A percentile compares a stretch with the other conserved stretches of the same genome.
phyloP scores from a whole-genome alignment of 179 eudicot species.

The Patellifolia procumbens region DNA sequence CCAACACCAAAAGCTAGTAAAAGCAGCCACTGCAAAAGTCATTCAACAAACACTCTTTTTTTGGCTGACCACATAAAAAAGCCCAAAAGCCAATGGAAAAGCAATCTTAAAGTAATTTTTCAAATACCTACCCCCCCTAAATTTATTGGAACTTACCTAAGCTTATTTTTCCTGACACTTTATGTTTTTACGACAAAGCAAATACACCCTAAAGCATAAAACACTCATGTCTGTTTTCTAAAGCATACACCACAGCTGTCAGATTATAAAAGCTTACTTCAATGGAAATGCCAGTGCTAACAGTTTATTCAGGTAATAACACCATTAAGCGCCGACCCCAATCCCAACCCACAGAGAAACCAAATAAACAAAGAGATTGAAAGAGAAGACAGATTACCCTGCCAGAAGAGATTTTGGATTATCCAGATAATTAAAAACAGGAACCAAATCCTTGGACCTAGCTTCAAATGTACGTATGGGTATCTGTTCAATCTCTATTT shows the following conservation, averaged over 20 bases:
- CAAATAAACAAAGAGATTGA: not conserved
- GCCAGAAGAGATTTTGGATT: constrained; percentile 45
- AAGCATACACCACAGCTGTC: not conserved
- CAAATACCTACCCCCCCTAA: no score
- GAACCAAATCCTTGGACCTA: constrained; percentile 62
- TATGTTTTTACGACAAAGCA: no score
- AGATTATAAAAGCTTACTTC: not conserved
- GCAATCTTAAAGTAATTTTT: no score
- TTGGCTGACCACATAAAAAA: no score
- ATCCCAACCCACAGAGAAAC: not conserved
- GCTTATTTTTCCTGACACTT: no score
- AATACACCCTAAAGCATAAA: no score
- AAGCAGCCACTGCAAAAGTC: no score
- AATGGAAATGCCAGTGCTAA: not conserved
- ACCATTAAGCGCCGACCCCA: not conserved
- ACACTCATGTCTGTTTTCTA: not conserved
- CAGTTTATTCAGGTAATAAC: not conserved
- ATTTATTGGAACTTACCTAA: no score
- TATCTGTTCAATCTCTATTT: constrained; percentile 68
- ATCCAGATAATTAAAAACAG: constrained; percentile 59
- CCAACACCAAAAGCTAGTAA: no score
- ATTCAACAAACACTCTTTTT: no score
- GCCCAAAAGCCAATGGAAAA: no score
- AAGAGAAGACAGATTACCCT: constrained; percentile 38
- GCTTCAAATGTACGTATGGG: constrained; percentile 56